A percentile compares a stretch with the other conserved stretches of the same genome.
Evolutionary conservation across 2,329 filamentous ascomycete genomes (phyloP).

Genomic region (Colletotrichum brevisporum): DNA sequence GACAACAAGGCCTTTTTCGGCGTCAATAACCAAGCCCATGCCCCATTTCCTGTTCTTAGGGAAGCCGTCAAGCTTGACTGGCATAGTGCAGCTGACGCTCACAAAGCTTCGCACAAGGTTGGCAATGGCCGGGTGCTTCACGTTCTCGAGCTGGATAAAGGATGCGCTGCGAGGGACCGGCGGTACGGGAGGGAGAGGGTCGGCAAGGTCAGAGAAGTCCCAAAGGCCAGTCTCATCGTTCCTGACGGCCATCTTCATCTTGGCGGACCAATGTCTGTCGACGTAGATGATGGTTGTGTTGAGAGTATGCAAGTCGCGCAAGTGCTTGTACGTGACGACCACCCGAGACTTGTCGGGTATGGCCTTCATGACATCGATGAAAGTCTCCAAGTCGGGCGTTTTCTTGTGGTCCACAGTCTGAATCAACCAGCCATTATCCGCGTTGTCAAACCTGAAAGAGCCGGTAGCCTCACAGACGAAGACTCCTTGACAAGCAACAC

Average conservation of each 20-base stretch:
- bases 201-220: constrained; percentile 91
- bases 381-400: constrained; percentile 87
- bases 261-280: constrained; percentile 94
- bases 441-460: constrained; percentile 94
- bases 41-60: constrained; percentile 94
- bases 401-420: constrained; percentile 94
- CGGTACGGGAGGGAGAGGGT: constrained; percentile 81
- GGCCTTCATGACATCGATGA: constrained; percentile 89
- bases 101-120: constrained; percentile 96
- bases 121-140: constrained; percentile 89
- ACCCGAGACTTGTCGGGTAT: constrained; percentile 89
- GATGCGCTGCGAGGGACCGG: constrained; percentile 84
- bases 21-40: constrained; percentile 97
- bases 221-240: constrained; percentile 93
- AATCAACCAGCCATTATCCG: constrained; percentile 93
- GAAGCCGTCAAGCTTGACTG: constrained; percentile 97
- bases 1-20: constrained; percentile 93
- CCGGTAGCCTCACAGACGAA: constrained; percentile 96
- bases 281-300: constrained; percentile 94
- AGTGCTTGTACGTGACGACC: constrained; percentile 95
- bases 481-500: constrained; percentile 91
- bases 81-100: constrained; percentile 92
- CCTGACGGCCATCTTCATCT: constrained; percentile 92
- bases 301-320: constrained; percentile 92
- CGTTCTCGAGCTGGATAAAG: constrained; percentile 92